A percentile compares a stretch with the other conserved stretches of the same genome.
These are phyloP conservation scores for Escallonia herrerae DNA, from an alignment of 129 eudicot species.

Conservation along the genomic window DNA sequence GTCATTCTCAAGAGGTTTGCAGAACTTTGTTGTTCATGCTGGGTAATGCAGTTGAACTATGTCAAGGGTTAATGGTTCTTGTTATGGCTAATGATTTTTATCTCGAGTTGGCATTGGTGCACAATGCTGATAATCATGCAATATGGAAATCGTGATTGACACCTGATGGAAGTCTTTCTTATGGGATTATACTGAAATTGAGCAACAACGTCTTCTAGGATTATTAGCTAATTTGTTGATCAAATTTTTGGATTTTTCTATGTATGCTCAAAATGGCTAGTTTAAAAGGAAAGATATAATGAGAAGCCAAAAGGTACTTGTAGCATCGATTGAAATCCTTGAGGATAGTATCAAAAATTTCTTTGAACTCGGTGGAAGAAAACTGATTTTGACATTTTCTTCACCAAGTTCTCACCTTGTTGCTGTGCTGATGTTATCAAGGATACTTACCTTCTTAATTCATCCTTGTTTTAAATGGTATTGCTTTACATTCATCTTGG, in stretches of 20 bases:
- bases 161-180: background rate
- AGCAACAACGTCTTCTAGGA: background rate
- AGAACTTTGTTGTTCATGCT: constrained; percentile 3
- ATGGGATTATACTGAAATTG: background rate
- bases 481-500: no score
- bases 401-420: background rate
- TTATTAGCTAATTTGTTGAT: background rate
- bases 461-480: no score
- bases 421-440: no score
- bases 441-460: no score
- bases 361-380: background rate
- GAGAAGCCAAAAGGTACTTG: no score
- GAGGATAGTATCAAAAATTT: background rate
- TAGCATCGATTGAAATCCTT: background rate
- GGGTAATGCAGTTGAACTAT: constrained; percentile 2
- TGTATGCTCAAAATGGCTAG: no score
- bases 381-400: background rate
- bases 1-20: no score
- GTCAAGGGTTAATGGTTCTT: background rate
- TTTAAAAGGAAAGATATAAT: no score
- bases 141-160: background rate
- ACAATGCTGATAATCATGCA: background rate
- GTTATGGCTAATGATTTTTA: background rate
- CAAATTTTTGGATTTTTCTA: background rate
- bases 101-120: background rate